phyloP scores from a whole-genome alignment of 1,284 basidiomycete genomes.

The Anthracocystis walkeri region DNA sequence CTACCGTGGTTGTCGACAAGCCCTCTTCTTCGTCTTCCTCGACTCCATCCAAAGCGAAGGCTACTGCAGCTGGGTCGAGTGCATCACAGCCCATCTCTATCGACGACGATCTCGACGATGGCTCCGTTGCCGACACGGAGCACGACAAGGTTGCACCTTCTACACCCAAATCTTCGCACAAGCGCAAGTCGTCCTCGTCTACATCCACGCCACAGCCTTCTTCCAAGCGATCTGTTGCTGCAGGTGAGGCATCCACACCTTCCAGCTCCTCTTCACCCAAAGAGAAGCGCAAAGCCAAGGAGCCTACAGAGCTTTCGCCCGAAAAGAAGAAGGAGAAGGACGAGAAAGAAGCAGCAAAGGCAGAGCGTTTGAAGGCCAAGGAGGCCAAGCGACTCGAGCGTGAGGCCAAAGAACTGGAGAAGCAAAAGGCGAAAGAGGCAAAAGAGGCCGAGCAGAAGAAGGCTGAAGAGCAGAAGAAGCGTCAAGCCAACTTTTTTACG shows the following conservation, averaged over 20 bases:
- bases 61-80: slow-evolving; percentile 11
- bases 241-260: slow-evolving; percentile 25
- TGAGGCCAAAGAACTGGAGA: slow-evolving; percentile 67
- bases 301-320: slow-evolving; percentile 45
- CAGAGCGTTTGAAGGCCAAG: slow-evolving; percentile 32
- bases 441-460: slow-evolving; percentile 71
- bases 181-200: slow-evolving; percentile 35
- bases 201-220: slow-evolving; percentile 31
- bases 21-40: slow-evolving; percentile 6
- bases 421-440: slow-evolving; percentile 54
- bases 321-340: slow-evolving; percentile 69
- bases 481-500: slow-evolving; percentile 58
- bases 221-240: slow-evolving; percentile 16
- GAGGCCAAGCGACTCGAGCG: slow-evolving; percentile 56
- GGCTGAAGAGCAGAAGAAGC: slow-evolving; percentile 68
- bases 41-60: slow-evolving; percentile 11
- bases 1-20: slow-evolving; percentile 24
- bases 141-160: slow-evolving; percentile 18
- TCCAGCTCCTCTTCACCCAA: slow-evolving; percentile 39
- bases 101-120: slow-evolving; percentile 43
- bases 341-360: slow-evolving; percentile 71
- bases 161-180: slow-evolving; percentile 23
- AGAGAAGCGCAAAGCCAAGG: slow-evolving; percentile 50
- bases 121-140: slow-evolving; percentile 37
- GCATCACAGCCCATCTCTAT: slow-evolving; percentile 27